A percentile compares a stretch with the other conserved stretches of the same genome.
phyloP scores from a whole-genome alignment of 768 basidiomycete genomes.

The Boletellus ananiceps region DNA sequence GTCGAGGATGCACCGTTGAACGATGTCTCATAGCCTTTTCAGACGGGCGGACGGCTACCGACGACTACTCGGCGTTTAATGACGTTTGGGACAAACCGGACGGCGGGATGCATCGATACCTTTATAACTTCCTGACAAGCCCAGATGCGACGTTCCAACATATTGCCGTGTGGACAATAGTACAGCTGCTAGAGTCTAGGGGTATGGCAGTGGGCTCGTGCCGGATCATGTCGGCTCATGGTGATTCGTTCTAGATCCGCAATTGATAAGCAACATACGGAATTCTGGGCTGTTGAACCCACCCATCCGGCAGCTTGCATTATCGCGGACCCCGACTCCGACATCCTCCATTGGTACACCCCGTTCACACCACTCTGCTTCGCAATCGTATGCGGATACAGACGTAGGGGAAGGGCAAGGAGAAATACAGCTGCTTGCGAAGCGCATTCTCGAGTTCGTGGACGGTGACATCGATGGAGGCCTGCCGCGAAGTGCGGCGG shows the following conservation, averaged over 20 bases:
- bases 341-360: constrained; percentile 74
- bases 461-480: constrained; percentile 66
- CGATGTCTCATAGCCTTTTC: not conserved
- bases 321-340: constrained; percentile 63
- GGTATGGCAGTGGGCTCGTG: constrained; percentile 40
- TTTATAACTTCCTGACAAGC: constrained; percentile 90
- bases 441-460: constrained; percentile 83
- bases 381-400: constrained; percentile 75
- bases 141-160: constrained; percentile 98
- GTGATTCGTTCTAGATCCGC: constrained; percentile 54
- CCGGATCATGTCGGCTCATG: not conserved
- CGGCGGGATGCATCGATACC: constrained; percentile 93
- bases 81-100: constrained; percentile 98
- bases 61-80: constrained; percentile 96
- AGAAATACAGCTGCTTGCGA: constrained; percentile 83
- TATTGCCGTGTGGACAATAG: constrained; percentile 99
- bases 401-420: constrained; percentile 85
- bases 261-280: constrained; percentile 87
- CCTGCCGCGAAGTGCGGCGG: constrained; percentile 55
- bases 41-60: constrained; percentile 72
- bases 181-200: constrained; percentile 95
- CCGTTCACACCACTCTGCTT: constrained; percentile 60
- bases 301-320: constrained; percentile 80
- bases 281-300: constrained; percentile 75
- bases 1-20: constrained; percentile 8